A percentile compares a stretch with the other conserved stretches of the same genome.
Evolutionary conservation across 768 basidiomycete genomes (phyloP).

Genomic region (Mrakia frigida): DNA sequence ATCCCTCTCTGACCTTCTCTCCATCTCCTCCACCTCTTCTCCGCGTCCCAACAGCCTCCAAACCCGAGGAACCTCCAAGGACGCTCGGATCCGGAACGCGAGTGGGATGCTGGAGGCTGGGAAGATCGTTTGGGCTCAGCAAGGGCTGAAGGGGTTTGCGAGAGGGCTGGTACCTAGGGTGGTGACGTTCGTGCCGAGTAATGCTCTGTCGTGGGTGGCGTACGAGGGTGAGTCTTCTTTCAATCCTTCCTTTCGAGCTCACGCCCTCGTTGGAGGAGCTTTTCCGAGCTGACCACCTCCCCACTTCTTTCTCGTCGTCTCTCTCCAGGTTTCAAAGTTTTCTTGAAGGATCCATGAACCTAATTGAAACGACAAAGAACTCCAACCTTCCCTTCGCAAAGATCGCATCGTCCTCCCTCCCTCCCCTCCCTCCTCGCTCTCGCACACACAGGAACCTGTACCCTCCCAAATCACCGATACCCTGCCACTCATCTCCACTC

Average conservation of each 20-base stretch:
- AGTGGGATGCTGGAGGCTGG: conserved; percentile 83
- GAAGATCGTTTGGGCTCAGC: conserved; percentile 75
- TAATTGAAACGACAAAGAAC: neutral
- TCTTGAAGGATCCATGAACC: conserved; percentile 19
- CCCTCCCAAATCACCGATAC: too few relatives aligned
- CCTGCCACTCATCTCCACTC: too few relatives aligned
- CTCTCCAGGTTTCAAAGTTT: conserved; percentile 2
- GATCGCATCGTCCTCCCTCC: neutral
- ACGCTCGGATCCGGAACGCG: conserved; percentile 74
- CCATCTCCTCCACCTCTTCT: neutral
- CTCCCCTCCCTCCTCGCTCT: neutral
- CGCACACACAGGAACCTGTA: too few relatives aligned
- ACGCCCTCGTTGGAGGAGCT: neutral
- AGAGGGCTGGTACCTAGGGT: conserved; percentile 87
- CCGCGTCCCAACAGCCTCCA: conserved; percentile 67
- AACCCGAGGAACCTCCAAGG: conserved; percentile 83
- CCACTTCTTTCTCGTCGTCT: neutral
- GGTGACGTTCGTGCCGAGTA: conserved; percentile 92
- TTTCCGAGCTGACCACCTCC: neutral
- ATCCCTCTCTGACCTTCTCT: too few relatives aligned
- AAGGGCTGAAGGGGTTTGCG: conserved; percentile 77
- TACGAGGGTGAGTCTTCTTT: conserved; percentile 63
- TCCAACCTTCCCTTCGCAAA: neutral
- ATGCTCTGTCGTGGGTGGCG: conserved; percentile 94
- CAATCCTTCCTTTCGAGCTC: neutral